A percentile compares a stretch with the other conserved stretches of the same genome.
These are phyloP conservation scores for Diversispora epigaea DNA, from an alignment of 192 early-diverging fungal species.

Conservation along the genomic window DNA sequence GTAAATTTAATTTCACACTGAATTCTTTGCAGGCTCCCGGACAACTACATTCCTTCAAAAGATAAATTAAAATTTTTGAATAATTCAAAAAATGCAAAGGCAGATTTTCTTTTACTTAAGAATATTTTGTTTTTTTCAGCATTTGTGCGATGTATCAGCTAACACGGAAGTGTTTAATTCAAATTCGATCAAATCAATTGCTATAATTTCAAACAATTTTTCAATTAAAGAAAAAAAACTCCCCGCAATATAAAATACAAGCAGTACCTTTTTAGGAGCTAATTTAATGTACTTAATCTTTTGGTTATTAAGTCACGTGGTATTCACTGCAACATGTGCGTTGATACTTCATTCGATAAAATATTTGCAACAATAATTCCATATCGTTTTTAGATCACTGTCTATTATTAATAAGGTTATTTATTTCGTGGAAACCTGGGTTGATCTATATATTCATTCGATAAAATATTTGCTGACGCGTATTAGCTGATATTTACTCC, in stretches of 20 bases:
- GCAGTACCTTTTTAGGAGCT: too few relatives aligned
- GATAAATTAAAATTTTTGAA: neutral
- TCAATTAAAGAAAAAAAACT: too few relatives aligned
- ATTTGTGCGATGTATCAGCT: conserved; percentile 83
- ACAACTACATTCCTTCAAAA: conserved; percentile 67
- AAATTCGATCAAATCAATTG: conserved; percentile 96
- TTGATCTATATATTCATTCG: too few relatives aligned
- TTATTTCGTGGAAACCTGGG: too few relatives aligned
- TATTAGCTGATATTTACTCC: too few relatives aligned
- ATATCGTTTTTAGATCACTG: neutral
- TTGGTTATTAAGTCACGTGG: too few relatives aligned
- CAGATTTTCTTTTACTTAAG: conserved; percentile 41
- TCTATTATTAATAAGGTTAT: too few relatives aligned
- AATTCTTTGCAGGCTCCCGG: conserved; percentile 83
- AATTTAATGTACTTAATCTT: too few relatives aligned
- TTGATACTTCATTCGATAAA: too few relatives aligned
- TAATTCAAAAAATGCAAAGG: neutral
- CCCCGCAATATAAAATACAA: too few relatives aligned
- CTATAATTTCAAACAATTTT: conserved; percentile 45
- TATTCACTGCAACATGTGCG: too few relatives aligned
- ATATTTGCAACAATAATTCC: neutral
- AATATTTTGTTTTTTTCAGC: conserved; percentile 81
- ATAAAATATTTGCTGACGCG: too few relatives aligned
- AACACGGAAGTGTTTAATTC: conserved; percentile 90
- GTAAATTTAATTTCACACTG: conserved; percentile 84